Evolutionary conservation across 176 grass and related monocot genomes (phyloP), one percentile per base, ranked within the genome.

Genomic region (Carex littledalei): DNA sequence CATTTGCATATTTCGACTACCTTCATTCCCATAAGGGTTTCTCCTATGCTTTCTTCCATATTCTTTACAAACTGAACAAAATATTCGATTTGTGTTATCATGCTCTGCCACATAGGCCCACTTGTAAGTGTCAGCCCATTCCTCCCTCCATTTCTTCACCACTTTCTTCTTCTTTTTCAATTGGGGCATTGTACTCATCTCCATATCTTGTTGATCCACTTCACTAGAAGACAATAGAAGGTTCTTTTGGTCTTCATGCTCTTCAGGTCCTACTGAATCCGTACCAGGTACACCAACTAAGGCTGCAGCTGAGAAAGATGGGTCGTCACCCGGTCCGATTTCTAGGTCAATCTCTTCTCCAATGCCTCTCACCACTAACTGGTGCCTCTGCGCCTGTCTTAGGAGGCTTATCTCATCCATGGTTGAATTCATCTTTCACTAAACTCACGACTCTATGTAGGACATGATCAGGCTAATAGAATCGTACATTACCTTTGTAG

Each of bases 1-100:
- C 97, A 99, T 99, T 89, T 99, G 97, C 97, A 99, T 99, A 86
- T 99, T 99, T 88, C 90, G 95, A 89, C 96, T 99, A 73, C 96
- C 96, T 83, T 99, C 96, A 43, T 99, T 95, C 6, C 96, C 96
- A 65, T 99, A 99, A 31, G 96, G 96, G 70, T 99, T 99, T 87
- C 93, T 88, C 67, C 93, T 87, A 79, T 99, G 93, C 85, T 99
- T 99, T 84, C 96, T 91, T 14, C 96, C 96, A 18, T 94, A 99
- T 80, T 95, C 93, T 90, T 90, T 99, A 91, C 96, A 99, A 35
- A 99, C 86, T 1, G 96, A 94, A 86, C 96, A 99, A 87, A 95
- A 99, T 84, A 99, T 92, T 64, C 93, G 91, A 85, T 85, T 89
- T 72, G 91, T 99, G 84, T 78, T 89, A 50, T 95, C 96, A 78